These are phyloP conservation scores for Vachellia collinsii DNA, from an alignment of 306 rosid genomes.

Conservation along the genomic window DNA sequence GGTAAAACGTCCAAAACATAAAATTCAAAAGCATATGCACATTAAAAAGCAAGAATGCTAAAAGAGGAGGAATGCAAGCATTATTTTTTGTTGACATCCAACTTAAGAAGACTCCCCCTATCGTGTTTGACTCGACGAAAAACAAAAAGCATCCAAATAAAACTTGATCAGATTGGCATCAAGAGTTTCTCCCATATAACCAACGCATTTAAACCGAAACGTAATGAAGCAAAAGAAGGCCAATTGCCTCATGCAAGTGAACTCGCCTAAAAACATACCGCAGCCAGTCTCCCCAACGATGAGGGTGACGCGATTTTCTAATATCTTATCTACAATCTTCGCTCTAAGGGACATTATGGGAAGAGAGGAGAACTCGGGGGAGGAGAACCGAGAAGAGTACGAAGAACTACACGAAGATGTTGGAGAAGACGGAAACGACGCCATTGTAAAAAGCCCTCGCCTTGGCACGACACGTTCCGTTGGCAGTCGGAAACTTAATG, in stretches of 20 bases:
- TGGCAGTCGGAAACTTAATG: neutral
- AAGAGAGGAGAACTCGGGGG: constrained; percentile 56
- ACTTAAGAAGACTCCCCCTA: neutral
- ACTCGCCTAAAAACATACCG: constrained; percentile 46
- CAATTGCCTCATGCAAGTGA: neutral
- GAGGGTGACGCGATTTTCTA: constrained; percentile 85
- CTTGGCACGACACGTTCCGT: neutral
- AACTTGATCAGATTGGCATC: neutral
- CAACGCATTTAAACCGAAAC: constrained; percentile 28
- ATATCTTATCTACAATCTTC: constrained; percentile 75
- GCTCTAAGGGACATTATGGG: constrained; percentile 65
- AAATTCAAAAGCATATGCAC: neutral
- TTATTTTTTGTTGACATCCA: neutral
- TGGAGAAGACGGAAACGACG: constrained; percentile 48
- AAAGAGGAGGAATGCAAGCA: neutral
- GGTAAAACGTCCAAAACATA: neutral
- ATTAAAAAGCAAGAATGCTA: neutral
- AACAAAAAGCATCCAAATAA: constrained; percentile 4
- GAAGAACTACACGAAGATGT: constrained; percentile 35
- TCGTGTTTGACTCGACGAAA: neutral
- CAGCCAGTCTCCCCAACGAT: constrained; percentile 91
- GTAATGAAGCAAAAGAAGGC: neutral
- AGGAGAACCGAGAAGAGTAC: constrained; percentile 21
- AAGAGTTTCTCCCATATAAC: neutral
- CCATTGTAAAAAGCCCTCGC: constrained; percentile 51